phyloP scores from a whole-genome alignment of 2,329 filamentous ascomycete species.

The Byssochlamys sp. region DNA sequence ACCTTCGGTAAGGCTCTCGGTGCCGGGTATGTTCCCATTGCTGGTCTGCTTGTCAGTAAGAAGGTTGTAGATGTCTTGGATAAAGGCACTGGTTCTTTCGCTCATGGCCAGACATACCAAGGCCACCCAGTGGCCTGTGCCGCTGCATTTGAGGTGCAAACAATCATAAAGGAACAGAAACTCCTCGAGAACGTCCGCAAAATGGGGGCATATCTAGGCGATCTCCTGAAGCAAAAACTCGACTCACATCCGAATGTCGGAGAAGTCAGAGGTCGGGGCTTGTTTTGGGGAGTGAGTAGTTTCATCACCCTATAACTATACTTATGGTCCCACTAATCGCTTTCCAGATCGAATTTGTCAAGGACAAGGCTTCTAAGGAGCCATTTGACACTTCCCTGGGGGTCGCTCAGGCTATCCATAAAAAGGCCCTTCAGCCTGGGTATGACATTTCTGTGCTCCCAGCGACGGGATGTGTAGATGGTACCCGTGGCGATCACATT shows the following conservation, averaged over 20 bases:
- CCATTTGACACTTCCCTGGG: slow-evolving; percentile 37
- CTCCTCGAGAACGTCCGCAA: slow-evolving; percentile 35
- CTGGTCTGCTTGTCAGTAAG: slow-evolving; percentile 41
- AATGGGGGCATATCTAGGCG: slow-evolving; percentile 21
- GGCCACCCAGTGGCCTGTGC: slow-evolving; percentile 45
- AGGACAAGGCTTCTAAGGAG: slow-evolving; percentile 41
- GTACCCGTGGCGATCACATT: slow-evolving; percentile 44
- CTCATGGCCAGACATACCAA: slow-evolving; percentile 51
- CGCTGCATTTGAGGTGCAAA: slow-evolving; percentile 43
- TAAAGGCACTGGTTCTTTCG: slow-evolving; percentile 37
- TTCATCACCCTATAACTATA: neutral
- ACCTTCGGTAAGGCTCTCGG: slow-evolving; percentile 50
- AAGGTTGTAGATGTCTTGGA: slow-evolving; percentile 39
- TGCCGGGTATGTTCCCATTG: slow-evolving; percentile 45
- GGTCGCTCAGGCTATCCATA: slow-evolving; percentile 39
- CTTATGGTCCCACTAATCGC: slow-evolving; percentile 1
- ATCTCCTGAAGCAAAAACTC: slow-evolving; percentile 35
- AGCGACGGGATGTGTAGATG: slow-evolving; percentile 43
- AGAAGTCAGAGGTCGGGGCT: slow-evolving; percentile 45
- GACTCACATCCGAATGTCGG: slow-evolving; percentile 40
- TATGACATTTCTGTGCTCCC: slow-evolving; percentile 45
- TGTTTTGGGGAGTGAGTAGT: slow-evolving; percentile 45
- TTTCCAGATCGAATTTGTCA: slow-evolving; percentile 45
- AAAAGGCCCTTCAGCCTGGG: slow-evolving; percentile 30
- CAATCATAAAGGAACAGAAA: slow-evolving; percentile 42